Evolutionary conservation across 768 basidiomycete species (phyloP), one percentile per base, ranked within the genome.

Genomic region (Tubosaeta sp.): DNA sequence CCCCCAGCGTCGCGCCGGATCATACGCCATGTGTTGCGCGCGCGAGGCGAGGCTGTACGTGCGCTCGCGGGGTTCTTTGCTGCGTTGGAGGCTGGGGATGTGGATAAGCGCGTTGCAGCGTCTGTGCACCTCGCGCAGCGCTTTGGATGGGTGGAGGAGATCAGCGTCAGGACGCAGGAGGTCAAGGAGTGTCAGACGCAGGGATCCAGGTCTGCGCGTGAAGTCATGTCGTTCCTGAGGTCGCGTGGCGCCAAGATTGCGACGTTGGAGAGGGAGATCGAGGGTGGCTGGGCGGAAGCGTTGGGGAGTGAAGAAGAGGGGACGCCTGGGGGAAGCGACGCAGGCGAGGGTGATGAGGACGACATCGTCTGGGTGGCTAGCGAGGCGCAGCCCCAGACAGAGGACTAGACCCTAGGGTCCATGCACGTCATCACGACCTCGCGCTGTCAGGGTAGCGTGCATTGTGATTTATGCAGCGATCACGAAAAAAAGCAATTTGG

Each of bases 21-120:
- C 53, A 84, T 97, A 60, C 88, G 91, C 17, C 91, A 97, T 70
- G 88, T 97, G 51, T 75, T 97, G 47, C 80, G 89, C 16, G 86
- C 88, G 25, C 85, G 95, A n/a, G 79, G 85, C 5, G 84, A 92
- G 65, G 92, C 93, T 14, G 80, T 85, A 33, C 82, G 84, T 54
- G 83, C 84, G 6, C 79, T 97, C 16, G 85, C 85, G 16, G 70
- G 71, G 47, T 85, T 91, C 65, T 82, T 95, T 52, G 78, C 81
- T 33, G 78, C 86, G 50, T 71, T 95, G 52, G 80, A 76, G 66
- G 59, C 67, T 25, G 67, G 75, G 66, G 68, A 74, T 73, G 45
- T 73, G 66, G 53, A 72, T 72, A 48, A 80, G 78, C 58, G 55
- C 44, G 73, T 80, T 71, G 54, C 80, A 72, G 66, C 76, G 54